Evolutionary conservation across 257 asterid species (phyloP), one percentile per base, ranked within the genome.

Genomic region (Nicotiana otophora): DNA sequence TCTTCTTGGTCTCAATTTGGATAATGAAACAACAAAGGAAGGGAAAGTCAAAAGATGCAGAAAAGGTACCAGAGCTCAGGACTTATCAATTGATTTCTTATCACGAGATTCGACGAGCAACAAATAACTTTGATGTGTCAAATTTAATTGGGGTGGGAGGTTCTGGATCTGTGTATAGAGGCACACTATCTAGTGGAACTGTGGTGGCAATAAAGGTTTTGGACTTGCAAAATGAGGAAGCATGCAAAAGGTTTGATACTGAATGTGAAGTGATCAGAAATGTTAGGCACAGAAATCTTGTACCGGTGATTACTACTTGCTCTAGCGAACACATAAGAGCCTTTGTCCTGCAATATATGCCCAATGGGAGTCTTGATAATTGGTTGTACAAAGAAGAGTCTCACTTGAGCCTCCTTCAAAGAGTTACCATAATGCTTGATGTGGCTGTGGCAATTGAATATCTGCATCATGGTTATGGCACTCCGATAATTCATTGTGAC

Each of bases 371-470:
- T 66, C 82, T 87, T 5, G 89, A 84, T 33, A 76, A 70, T 28
- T 86, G 86, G 89, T 33, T 88, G 61, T 67, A 86, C 53, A 23
- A 28, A 11, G 62, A 78, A 34, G 83, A 78, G 63, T 12, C 51
- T 7, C 20, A 48, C 8, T 81, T 80, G 79, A 83, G 61, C 70
- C 77, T 86, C 33, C 62, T 36, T 11, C 86, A 77, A 51, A 80
- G 89, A 28, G 36, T 86, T 83, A 86, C 84, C 1, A 77, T 88
- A 30, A 76, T 83, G 86, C 42, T 84, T 20, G 88, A 88, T 20
- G 89, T 88, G 55, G 91, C 89, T 4, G 33, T 48, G 78, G 86
- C 91, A 11, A 16, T 84, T 4, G 91, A 88, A 34, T 88, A 88
- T 78, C 89, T 88, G 28, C 91, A 88, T 68, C 83, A 84, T 69